Base-by-base conservation (phyloP, 495 filamentous ascomycete genomes). In the Patellaria atrata region DNA sequence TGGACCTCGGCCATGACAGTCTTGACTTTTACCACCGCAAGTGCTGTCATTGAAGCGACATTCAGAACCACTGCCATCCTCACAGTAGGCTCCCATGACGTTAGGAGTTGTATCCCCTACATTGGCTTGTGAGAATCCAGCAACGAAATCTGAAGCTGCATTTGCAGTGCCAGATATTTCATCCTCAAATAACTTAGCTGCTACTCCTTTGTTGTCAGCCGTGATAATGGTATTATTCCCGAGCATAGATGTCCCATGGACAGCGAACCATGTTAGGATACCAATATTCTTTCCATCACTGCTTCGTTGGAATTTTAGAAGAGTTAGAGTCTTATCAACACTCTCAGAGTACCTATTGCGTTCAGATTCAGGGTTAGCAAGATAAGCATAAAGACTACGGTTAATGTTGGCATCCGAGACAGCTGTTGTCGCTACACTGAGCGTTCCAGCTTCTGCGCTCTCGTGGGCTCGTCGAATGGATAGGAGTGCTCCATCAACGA, bases 141-240 rank as follows among this genome's bases (percentile, higher is more conserved):
- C 82, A 12, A 97, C 79, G 42, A 85, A 92, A n/a, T 65, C 68
- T 3, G 18, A 14, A 15, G 75, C 69, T 0, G 74, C 66, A 22
- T 41, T 38, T 21, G 71, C 71, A 8, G 61, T 54, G 0, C 53
- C 44, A 6, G 69, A 62, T 8, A 79, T 64, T 28, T 70, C 77
- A 45, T 81, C 68, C 52, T 97, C 87, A 38, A 94, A 81, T 5
- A 89, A 57, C 44, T 75, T 74, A 1, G 87, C 86, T 13, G 87
- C 89, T 3, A 93, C 84, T 10, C 87, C 87, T 57, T 97, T 97
- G 55, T 97, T 97, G 53, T 97, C 87, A 7, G 84, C 89, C 3
- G 84, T 75, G 27, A 93, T 73, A 9, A 94, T 59, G 5, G 83
- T 94, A 52, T 97, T 94, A 55, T 97, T 94, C 37, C 80, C 79